A percentile compares a stretch with the other conserved stretches of the same genome.
phyloP scores from a whole-genome alignment of 306 rosid species.

The Casuarina cunninghamiana region DNA sequence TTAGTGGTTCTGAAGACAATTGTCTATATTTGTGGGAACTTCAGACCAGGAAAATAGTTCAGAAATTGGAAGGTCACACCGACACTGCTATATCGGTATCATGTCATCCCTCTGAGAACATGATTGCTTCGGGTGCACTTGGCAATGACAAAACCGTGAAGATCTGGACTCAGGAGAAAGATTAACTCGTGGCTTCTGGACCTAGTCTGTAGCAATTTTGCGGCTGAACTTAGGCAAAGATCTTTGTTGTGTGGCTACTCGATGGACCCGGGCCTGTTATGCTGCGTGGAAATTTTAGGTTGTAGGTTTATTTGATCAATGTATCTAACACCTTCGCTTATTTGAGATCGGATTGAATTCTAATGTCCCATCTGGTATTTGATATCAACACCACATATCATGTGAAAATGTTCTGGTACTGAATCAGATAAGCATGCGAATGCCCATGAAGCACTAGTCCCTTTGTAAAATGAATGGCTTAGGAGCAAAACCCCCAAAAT shows the following conservation, averaged over 20 bases:
- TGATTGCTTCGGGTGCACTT: slow-evolving; percentile 94
- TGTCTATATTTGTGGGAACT: slow-evolving; percentile 84
- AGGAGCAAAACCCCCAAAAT: slow-evolving; percentile 28
- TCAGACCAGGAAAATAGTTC: slow-evolving; percentile 73
- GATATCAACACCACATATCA: neutral
- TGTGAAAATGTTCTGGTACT: too few relatives aligned
- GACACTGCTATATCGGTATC: slow-evolving; percentile 87
- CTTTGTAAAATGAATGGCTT: slow-evolving; percentile 15
- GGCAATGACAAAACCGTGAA: slow-evolving; percentile 86
- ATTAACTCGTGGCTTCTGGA: slow-evolving; percentile 28
- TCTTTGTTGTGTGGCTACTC: slow-evolving; percentile 4
- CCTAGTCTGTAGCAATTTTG: neutral
- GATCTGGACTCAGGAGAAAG: slow-evolving; percentile 82
- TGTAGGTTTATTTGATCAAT: neutral
- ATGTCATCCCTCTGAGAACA: slow-evolving; percentile 85
- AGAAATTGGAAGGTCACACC: slow-evolving; percentile 93
- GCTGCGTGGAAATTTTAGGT: neutral
- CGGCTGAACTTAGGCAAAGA: neutral
- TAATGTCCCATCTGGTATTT: neutral
- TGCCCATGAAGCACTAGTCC: slow-evolving; percentile 28
- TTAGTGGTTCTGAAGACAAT: slow-evolving; percentile 90
- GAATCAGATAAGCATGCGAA: neutral
- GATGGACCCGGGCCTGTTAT: neutral
- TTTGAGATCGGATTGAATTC: neutral
- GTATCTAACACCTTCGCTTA: neutral